Conservation (phyloP, 2,329 filamentous ascomycete species). For the Microsporum canis region DNA sequence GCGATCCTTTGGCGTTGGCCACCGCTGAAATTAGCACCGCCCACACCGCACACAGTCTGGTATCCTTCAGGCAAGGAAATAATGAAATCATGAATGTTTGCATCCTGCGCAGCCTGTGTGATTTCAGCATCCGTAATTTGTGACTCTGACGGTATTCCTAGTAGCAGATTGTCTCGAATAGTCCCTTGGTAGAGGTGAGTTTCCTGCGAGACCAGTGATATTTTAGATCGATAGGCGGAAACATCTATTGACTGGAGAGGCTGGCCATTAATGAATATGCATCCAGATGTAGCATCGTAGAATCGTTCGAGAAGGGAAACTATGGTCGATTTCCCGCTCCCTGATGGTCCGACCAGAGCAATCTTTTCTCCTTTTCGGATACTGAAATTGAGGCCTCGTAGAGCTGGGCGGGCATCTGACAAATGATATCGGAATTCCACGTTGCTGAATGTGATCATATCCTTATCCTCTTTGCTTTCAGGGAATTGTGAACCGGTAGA, state of each 20-base stretch:
- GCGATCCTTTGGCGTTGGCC: conserved; percentile 35
- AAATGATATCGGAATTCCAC: no score
- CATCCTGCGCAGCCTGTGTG: background rate
- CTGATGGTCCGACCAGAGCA: no score
- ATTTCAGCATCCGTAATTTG: background rate
- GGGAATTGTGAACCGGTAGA: no score
- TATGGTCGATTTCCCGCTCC: no score
- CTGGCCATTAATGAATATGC: background rate
- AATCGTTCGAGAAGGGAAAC: no score
- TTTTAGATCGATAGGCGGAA: background rate
- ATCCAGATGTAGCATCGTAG: background rate
- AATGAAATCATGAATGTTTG: background rate
- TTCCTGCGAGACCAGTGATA: background rate
- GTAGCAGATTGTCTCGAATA: background rate
- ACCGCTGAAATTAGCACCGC: conserved; percentile 18
- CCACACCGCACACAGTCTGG: background rate
- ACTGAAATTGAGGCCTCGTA: no score
- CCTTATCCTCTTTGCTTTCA: no score
- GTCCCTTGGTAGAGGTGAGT: background rate
- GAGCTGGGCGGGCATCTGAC: no score
- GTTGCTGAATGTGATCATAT: no score
- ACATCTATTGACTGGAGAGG: background rate
- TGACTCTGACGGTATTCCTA: background rate
- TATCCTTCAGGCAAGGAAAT: background rate
- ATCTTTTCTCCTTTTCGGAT: no score